phyloP scores from a whole-genome alignment of 306 rosid genomes.

The Begonia loranthoides region DNA sequence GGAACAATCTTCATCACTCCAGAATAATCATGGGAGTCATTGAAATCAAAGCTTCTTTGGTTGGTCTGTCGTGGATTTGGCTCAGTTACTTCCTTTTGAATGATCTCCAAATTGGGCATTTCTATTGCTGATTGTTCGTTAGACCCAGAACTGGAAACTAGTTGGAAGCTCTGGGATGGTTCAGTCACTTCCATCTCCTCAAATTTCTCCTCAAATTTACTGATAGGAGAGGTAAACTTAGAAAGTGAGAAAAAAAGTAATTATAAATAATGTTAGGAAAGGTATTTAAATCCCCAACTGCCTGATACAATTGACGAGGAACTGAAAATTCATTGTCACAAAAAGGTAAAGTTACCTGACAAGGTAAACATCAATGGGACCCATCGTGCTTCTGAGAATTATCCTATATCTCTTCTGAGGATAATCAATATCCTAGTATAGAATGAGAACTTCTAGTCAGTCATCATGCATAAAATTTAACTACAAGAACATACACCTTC shows the following conservation, averaged over 20 bases:
- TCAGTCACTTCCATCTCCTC: conserved; percentile 62
- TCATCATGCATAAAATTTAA: conserved; percentile 7
- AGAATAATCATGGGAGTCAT: conserved; percentile 49
- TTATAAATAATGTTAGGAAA: background rate
- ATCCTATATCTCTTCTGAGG: conserved; percentile 83
- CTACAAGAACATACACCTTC: conserved; percentile 8
- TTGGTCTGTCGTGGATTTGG: conserved; percentile 46
- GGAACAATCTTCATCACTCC: conserved; percentile 98
- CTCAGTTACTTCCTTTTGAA: conserved; percentile 29
- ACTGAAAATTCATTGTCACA: conserved; percentile 6
- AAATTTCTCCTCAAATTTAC: conserved; percentile 96
- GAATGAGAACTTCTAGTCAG: conserved; percentile 23
- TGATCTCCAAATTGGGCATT: conserved; percentile 34
- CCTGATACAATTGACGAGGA: background rate
- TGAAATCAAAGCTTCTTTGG: conserved; percentile 43
- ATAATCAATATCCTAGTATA: conserved; percentile 75
- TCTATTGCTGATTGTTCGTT: conserved; percentile 46
- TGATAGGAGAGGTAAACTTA: conserved; percentile 16
- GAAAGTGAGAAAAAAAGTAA: background rate
- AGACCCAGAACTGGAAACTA: conserved; percentile 75
- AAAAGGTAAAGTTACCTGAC: conserved; percentile 58
- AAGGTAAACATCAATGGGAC: conserved; percentile 96
- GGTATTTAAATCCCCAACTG: too few species aligned
- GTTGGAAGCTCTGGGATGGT: conserved; percentile 49
- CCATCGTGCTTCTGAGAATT: conserved; percentile 98